These are phyloP conservation scores for Cerioporus squamosus DNA, from an alignment of 1,284 basidiomycete species.

Conservation along the genomic window DNA sequence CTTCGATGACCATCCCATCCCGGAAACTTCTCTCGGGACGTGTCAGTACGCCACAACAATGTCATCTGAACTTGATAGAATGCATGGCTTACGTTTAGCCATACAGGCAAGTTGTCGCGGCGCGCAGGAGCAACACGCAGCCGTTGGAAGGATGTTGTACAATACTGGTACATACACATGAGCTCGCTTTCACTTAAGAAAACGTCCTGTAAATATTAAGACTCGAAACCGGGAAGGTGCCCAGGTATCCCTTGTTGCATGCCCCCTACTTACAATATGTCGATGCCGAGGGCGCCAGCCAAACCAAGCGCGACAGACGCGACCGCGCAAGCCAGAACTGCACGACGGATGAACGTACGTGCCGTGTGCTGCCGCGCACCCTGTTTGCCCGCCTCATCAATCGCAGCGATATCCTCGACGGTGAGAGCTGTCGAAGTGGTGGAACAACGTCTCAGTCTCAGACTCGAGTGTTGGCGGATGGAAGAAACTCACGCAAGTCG, in stretches of 20 bases:
- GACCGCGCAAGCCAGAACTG: constrained; percentile 29
- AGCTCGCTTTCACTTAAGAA: too few relatives aligned
- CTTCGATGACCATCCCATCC: too few relatives aligned
- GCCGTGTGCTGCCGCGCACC: constrained; percentile 29
- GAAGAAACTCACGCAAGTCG: constrained; percentile 43
- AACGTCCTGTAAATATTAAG: too few relatives aligned
- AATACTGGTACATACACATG: too few relatives aligned
- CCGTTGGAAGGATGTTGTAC: too few relatives aligned
- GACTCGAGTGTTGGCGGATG: background rate
- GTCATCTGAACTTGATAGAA: background rate
- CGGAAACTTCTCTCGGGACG: background rate
- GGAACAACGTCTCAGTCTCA: background rate
- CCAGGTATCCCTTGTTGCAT: too few relatives aligned
- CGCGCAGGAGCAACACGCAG: too few relatives aligned
- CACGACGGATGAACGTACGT: constrained; percentile 26
- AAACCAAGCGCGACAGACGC: constrained; percentile 29
- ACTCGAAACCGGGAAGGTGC: too few relatives aligned
- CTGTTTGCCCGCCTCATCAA: constrained; percentile 46
- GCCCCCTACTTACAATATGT: constrained; percentile 21
- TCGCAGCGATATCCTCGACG: constrained; percentile 42
- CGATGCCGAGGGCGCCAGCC: constrained; percentile 29
- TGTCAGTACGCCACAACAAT: too few relatives aligned
- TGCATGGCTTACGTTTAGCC: too few relatives aligned
- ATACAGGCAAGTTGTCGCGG: too few relatives aligned
- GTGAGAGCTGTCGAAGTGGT: constrained; percentile 36